Conservation (phyloP, 2,329 filamentous ascomycete species). For the Claviceps sp. region DNA sequence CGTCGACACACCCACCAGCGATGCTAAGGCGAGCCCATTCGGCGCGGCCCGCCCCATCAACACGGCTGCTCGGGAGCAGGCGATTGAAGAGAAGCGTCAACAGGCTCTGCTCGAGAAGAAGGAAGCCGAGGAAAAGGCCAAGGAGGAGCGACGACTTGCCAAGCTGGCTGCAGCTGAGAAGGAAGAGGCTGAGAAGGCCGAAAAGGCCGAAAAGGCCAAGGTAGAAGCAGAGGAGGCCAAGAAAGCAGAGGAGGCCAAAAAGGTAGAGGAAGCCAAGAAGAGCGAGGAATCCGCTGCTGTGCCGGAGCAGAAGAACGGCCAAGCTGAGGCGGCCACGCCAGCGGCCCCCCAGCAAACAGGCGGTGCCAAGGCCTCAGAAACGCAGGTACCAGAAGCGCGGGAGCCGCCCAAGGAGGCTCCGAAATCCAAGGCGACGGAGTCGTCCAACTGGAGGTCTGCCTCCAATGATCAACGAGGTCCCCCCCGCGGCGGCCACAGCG, state of each 20-base stretch:
- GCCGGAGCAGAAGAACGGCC: constrained; percentile 19
- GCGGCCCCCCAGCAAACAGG: constrained; percentile 31
- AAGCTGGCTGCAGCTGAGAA: constrained; percentile 43
- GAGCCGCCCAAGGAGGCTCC: constrained; percentile 31
- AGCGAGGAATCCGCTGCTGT: constrained; percentile 20
- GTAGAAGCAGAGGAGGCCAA: constrained; percentile 23
- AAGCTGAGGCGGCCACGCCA: constrained; percentile 4
- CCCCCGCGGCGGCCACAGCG: constrained; percentile 14
- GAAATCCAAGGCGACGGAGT: constrained; percentile 43
- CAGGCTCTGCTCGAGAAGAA: constrained; percentile 66
- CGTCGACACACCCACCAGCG: constrained; percentile 33
- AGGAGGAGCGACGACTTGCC: constrained; percentile 54
- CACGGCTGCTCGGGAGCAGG: constrained; percentile 74
- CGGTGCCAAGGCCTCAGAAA: constrained; percentile 25
- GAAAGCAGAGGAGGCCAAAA: constrained; percentile 15
- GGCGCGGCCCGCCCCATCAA: constrained; percentile 90
- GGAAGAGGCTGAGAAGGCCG: constrained; percentile 22
- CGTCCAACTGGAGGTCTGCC: constrained; percentile 46
- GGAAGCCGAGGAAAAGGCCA: constrained; percentile 74
- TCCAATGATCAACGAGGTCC: constrained; percentile 29
- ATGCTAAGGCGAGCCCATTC: constrained; percentile 84
- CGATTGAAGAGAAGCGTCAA: constrained; percentile 79
- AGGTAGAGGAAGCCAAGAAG: constrained; percentile 20
- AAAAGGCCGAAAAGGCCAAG: constrained; percentile 23
- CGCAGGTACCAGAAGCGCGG: constrained; percentile 24